phyloP scores from a whole-genome alignment of 495 filamentous ascomycete species.

The Penicillium silybi region DNA sequence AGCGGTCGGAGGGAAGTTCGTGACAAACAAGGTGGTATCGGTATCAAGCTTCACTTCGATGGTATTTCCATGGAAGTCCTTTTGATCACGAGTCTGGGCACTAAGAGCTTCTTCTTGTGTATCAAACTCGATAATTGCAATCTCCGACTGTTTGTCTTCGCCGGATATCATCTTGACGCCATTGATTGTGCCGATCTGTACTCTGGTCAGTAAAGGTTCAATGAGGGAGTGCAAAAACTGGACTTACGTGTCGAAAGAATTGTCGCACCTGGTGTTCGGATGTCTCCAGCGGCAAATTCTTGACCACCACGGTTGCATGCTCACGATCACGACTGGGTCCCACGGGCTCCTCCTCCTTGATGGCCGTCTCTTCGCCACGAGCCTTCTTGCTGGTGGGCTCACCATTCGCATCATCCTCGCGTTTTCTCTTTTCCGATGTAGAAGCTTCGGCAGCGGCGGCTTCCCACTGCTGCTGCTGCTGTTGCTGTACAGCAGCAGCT shows the following conservation, averaged over 20 bases:
- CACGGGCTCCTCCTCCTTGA: conserved; percentile 27
- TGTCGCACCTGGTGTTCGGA: conserved; percentile 71
- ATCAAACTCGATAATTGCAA: conserved; percentile 82
- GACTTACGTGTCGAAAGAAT: conserved; percentile 77
- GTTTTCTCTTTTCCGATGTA: conserved; percentile 64
- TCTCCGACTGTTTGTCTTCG: conserved; percentile 53
- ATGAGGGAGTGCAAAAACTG: background rate
- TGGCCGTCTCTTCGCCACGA: conserved; percentile 45
- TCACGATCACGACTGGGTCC: conserved; percentile 77
- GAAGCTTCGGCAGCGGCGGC: conserved; percentile 18
- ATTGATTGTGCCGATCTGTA: conserved; percentile 72
- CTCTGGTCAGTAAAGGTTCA: conserved; percentile 16
- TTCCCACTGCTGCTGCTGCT: conserved; percentile 24
- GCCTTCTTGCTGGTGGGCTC: conserved; percentile 53
- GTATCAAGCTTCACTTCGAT: conserved; percentile 71
- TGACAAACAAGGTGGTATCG: conserved; percentile 77
- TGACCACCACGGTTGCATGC: conserved; percentile 77
- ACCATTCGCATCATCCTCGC: conserved; percentile 52
- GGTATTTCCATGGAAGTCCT: conserved; percentile 62
- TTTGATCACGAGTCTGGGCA: conserved; percentile 76
- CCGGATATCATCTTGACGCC: conserved; percentile 60
- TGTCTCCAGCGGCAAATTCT: conserved; percentile 64
- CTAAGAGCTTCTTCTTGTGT: conserved; percentile 71
- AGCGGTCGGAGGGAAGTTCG: conserved; percentile 83
- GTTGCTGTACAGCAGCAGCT: conserved; percentile 45